A percentile compares a stretch with the other conserved stretches of the same genome.
Evolutionary conservation across 73 alveolate genomes (phyloP).

Genomic region (Urostyla sp.): DNA sequence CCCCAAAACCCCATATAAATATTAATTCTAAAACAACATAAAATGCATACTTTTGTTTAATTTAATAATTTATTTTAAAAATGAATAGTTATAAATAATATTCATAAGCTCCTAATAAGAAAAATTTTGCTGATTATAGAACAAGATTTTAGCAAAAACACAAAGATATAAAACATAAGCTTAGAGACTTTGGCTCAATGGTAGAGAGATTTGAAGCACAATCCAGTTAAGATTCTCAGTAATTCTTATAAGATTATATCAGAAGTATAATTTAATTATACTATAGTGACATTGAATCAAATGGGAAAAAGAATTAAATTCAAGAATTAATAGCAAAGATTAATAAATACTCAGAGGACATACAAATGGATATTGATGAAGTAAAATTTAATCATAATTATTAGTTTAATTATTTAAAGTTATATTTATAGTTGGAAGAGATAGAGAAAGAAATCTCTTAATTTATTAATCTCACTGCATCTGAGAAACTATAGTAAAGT

Average conservation of each 20-base stretch:
- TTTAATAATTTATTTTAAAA: too few relatives aligned
- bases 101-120: too few relatives aligned
- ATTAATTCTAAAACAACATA: too few relatives aligned
- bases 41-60: too few relatives aligned
- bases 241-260: not conserved
- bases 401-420: too few relatives aligned
- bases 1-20: too few relatives aligned
- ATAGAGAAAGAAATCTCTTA: slow-evolving; percentile 34
- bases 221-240: slow-evolving; percentile 16
- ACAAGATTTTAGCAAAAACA: slow-evolving; percentile 22
- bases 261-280: not conserved
- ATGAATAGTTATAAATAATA: too few relatives aligned
- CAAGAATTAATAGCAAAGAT: slow-evolving; percentile 36
- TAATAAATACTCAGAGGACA: slow-evolving; percentile 21
- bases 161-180: not conserved
- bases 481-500: not conserved
- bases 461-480: not conserved
- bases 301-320: slow-evolving; percentile 2
- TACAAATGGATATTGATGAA: slow-evolving; percentile 40
- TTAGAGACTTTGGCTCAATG: slow-evolving; percentile 27
- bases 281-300: slow-evolving; percentile 34
- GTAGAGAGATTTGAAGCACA: slow-evolving; percentile 29
- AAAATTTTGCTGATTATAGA: slow-evolving; percentile 18
- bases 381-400: too few relatives aligned
- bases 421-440: slow-evolving; percentile 14